phyloP scores from a whole-genome alignment of 306 rosid species.

The Ceratonia siliqua region DNA sequence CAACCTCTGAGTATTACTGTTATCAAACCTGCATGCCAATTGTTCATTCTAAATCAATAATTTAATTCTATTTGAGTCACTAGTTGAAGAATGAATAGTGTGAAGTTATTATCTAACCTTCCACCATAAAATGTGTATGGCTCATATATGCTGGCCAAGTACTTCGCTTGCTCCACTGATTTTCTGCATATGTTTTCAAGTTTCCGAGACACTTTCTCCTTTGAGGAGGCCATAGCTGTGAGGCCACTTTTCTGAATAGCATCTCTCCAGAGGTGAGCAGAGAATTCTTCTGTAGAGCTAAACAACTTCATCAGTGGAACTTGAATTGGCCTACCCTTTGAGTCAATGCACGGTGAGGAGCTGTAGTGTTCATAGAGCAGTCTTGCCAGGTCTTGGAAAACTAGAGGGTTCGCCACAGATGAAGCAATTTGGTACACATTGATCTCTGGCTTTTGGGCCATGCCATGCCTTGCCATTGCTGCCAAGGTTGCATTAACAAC shows the following conservation, averaged over 20 bases:
- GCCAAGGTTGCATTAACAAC: slow-evolving; percentile 92
- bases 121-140: slow-evolving; percentile 95
- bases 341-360: slow-evolving; percentile 66
- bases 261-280: slow-evolving; percentile 78
- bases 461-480: slow-evolving; percentile 87
- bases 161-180: slow-evolving; percentile 87
- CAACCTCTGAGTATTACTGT: slow-evolving; percentile 68
- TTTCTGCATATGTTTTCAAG: slow-evolving; percentile 45
- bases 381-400: slow-evolving; percentile 58
- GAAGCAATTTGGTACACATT: slow-evolving; percentile 90
- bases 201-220: no score
- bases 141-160: slow-evolving; percentile 83
- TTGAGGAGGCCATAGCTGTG: no score
- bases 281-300: slow-evolving; percentile 89
- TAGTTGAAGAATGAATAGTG: slow-evolving; percentile 11
- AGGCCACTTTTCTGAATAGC: slow-evolving; percentile 57
- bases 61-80: background rate
- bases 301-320: slow-evolving; percentile 78
- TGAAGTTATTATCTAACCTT: slow-evolving; percentile 54
- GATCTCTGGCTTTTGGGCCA: slow-evolving; percentile 55
- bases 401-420: slow-evolving; percentile 78
- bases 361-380: slow-evolving; percentile 72
- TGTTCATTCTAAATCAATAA: background rate
- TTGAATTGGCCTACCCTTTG: slow-evolving; percentile 72
- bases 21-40: slow-evolving; percentile 74